Base-by-base conservation (phyloP, 306 rosid genomes). In the Alnus rubra region DNA sequence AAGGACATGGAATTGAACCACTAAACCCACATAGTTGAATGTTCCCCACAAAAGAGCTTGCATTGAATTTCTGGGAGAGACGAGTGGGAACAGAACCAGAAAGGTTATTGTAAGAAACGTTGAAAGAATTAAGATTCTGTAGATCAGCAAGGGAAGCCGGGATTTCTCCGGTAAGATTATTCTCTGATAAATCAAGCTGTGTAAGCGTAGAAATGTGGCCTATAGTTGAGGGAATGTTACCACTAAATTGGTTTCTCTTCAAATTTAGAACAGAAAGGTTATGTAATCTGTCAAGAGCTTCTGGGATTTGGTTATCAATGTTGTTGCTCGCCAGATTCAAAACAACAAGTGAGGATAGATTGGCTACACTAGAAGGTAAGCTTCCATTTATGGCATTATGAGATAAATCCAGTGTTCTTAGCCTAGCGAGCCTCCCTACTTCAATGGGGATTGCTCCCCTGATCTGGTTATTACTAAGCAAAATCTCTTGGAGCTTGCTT, bases 21-120 rank as follows among this genome's bases (percentile, higher is more conserved):
- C 81, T 89, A 69, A 85, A 94, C 4, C 97, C 98, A 80, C 98
- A 94, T 23, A 94, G 84, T 79, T 89, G 87, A 79, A 87, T 55
- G 62, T 94, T 94, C 53, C 97, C 97, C 37, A 73, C 77, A 75
- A 94, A 94, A 62, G 98, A 92, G 80, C 92, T 92, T 16, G 88
- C 76, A 81, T 90, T 88, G 74, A 94, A 94, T 73, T 88, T 92
- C 44, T 82, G 75, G 0, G 91, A 81, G 33, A 94, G 90, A 30
- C 42, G 15, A 18, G 81, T 18, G 10, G 98, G 98, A 54, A 94
- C 98, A 13, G 89, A 81, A 44, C 98, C 98, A 18, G 97, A 89
- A 45, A 94, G 94, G 67, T 89, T 79, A 70, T 94, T 94, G 80
- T 90, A 78, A 11, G 98, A 94, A 69, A 94, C 97, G 74, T 92